Evolutionary conservation across 768 basidiomycete species (phyloP).

Genomic region (Mycena alexandri): DNA sequence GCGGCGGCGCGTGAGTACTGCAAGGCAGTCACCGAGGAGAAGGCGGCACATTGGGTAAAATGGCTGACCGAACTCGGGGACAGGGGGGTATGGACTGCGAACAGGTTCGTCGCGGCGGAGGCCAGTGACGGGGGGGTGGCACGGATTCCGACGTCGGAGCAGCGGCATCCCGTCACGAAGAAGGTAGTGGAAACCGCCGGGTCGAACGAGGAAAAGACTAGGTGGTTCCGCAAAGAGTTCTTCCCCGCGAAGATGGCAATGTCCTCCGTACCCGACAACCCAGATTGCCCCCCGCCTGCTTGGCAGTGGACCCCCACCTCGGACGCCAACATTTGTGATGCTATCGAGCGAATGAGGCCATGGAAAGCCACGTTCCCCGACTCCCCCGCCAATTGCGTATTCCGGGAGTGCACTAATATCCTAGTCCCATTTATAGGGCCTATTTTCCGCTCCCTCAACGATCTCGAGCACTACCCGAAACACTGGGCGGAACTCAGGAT

Average conservation of each 20-base stretch:
- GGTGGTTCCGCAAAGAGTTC: slow-evolving; percentile 42
- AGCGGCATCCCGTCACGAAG: neutral
- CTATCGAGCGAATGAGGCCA: slow-evolving; percentile 45
- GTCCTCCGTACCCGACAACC: slow-evolving; percentile 6
- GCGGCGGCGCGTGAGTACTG: slow-evolving; percentile 34
- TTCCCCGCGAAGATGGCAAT: slow-evolving; percentile 41
- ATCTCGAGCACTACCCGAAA: slow-evolving; percentile 37
- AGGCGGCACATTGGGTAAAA: slow-evolving; percentile 42
- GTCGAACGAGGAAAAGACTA: slow-evolving; percentile 44
- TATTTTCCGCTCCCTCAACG: slow-evolving; percentile 47
- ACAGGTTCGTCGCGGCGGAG: slow-evolving; percentile 42
- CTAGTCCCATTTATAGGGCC: slow-evolving; percentile 42
- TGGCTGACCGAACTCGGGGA: slow-evolving; percentile 42
- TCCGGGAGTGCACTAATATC: slow-evolving; percentile 39
- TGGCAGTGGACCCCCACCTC: slow-evolving; percentile 42
- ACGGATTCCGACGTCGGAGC: slow-evolving; percentile 42
- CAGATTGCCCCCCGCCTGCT: no score
- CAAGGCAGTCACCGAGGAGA: slow-evolving; percentile 35
- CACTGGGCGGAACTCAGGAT: slow-evolving; percentile 44
- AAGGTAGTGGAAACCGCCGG: slow-evolving; percentile 10
- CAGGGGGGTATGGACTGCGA: slow-evolving; percentile 40
- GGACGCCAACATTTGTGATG: slow-evolving; percentile 41
- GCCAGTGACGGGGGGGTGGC: no score
- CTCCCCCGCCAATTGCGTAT: slow-evolving; percentile 47
- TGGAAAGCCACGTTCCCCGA: slow-evolving; percentile 50